Conservation (phyloP, 2,329 filamentous ascomycete species). For the Nakataea oryzae region DNA sequence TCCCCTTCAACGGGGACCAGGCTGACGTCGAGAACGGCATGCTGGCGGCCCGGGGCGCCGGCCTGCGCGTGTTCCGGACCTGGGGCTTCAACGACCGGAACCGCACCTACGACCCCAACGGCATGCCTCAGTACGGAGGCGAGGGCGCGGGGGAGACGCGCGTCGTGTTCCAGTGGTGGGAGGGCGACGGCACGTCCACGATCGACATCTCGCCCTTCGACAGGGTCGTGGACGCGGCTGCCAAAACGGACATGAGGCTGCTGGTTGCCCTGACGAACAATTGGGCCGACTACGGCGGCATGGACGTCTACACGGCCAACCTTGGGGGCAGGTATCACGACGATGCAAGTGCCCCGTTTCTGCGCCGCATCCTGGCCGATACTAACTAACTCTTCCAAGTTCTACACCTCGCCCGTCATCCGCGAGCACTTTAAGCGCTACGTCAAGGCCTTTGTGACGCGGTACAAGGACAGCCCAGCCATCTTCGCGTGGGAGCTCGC, state of each 20-base stretch:
- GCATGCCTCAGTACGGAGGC: constrained; percentile 39
- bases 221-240: constrained; percentile 38
- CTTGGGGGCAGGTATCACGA: constrained; percentile 31
- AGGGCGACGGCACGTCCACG: constrained; percentile 29
- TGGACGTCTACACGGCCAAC: constrained; percentile 48
- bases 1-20: constrained; percentile 41
- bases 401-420: not conserved
- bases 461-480: constrained; percentile 33
- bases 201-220: constrained; percentile 36
- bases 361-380: not conserved
- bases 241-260: constrained; percentile 38
- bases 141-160: constrained; percentile 34
- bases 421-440: not conserved
- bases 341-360: not conserved
- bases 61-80: not conserved
- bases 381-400: not conserved
- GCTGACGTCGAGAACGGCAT: constrained; percentile 41
- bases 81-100: constrained; percentile 51
- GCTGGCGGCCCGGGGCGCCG: constrained; percentile 47
- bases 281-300: constrained; percentile 50
- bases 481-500: constrained; percentile 45
- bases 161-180: constrained; percentile 34
- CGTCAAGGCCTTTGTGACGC: constrained; percentile 10
- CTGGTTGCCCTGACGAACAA: constrained; percentile 45
- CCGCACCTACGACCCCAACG: constrained; percentile 29